Percentiles rank a stretch among this genome's conserved stretches.
phyloP scores from a whole-genome alignment of 75 land plant species.

The Cunninghamia lanceolata region DNA sequence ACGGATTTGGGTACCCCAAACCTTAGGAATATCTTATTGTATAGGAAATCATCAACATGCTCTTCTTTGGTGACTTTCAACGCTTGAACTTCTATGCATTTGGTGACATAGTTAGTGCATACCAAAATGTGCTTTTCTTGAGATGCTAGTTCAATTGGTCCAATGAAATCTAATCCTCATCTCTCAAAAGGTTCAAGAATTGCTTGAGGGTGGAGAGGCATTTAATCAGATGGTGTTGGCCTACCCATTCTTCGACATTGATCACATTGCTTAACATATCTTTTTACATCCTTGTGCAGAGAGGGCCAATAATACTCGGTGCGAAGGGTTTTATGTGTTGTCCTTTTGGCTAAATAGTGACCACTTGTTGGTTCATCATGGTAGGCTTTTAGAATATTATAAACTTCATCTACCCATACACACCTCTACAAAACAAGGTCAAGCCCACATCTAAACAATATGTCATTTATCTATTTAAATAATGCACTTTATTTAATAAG shows the following conservation, averaged over 20 bases:
- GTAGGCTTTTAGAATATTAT: too few relatives aligned
- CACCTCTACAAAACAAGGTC: too few relatives aligned
- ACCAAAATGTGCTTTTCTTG: not conserved
- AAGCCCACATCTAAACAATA: too few relatives aligned
- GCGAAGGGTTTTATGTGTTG: not conserved
- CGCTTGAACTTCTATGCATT: not conserved
- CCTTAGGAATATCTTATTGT: too few relatives aligned
- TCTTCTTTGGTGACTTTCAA: not conserved
- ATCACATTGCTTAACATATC: not conserved
- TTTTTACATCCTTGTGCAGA: too few relatives aligned
- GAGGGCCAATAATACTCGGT: not conserved
- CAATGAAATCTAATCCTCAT: not conserved
- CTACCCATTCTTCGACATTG: too few relatives aligned
- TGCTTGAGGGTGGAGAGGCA: not conserved
- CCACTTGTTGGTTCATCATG: too few relatives aligned
- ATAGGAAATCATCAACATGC: not conserved
- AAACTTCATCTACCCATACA: too few relatives aligned
- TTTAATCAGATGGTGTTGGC: not conserved
- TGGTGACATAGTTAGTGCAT: not conserved
- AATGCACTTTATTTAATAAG: too few relatives aligned
- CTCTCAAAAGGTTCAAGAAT: not conserved
- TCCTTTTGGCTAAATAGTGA: too few relatives aligned
- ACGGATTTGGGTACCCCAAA: not conserved
- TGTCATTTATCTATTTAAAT: too few relatives aligned
- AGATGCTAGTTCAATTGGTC: not conserved